These are phyloP conservation scores for Takashimella koratensis DNA, from an alignment of 1,284 basidiomycete genomes.

Conservation along the genomic window DNA sequence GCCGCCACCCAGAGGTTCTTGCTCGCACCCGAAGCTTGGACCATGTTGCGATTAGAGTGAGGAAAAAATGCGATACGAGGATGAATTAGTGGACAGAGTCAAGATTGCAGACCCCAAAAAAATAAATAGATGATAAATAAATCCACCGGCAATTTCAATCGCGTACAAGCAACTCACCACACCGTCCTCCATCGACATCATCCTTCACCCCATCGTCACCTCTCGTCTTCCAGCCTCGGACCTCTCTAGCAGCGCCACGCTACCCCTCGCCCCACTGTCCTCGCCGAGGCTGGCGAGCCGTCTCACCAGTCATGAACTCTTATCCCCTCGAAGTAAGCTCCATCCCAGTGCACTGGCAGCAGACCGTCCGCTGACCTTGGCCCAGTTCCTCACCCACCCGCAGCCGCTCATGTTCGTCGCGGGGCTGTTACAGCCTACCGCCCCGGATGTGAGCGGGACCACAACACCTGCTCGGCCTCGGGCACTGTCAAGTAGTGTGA, in stretches of 20 bases:
- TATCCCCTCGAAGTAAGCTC: constrained; percentile 69
- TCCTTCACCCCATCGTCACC: too few species aligned
- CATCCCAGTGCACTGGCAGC: neutral
- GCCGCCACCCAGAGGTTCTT: constrained; percentile 91
- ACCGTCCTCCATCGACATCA: too few species aligned
- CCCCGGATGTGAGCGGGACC: neutral
- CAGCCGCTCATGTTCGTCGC: constrained; percentile 90
- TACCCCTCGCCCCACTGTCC: too few species aligned
- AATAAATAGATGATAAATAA: too few species aligned
- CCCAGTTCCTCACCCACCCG: constrained; percentile 65
- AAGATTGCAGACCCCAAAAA: too few species aligned
- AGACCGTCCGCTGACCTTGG: constrained; percentile 1
- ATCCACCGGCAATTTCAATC: too few species aligned
- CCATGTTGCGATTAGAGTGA: constrained; percentile 32
- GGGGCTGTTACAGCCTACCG: constrained; percentile 62
- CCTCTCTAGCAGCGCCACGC: too few species aligned
- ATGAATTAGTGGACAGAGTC: too few species aligned
- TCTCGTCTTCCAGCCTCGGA: too few species aligned
- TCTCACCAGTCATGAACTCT: constrained; percentile 64
- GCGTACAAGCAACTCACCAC: too few species aligned
- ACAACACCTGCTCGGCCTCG: neutral
- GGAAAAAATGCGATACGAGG: too few species aligned
- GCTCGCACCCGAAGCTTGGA: constrained; percentile 24
- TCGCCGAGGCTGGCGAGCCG: too few species aligned
- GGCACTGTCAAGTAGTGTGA: neutral